These are phyloP conservation scores for Gremmenia infestans DNA, from an alignment of 2,329 filamentous ascomycete genomes.

Conservation along the genomic window DNA sequence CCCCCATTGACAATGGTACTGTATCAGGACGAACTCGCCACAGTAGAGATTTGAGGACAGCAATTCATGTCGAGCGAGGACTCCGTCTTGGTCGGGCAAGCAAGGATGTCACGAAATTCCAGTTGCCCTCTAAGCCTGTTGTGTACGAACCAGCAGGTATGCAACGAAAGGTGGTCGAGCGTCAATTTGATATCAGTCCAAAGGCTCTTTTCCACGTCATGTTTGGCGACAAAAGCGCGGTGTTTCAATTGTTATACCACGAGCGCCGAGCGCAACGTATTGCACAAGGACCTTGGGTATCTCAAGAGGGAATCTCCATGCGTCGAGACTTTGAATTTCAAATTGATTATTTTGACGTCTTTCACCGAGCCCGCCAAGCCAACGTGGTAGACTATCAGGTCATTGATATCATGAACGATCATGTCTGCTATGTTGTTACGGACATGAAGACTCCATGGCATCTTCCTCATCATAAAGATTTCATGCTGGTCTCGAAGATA, in stretches of 20 bases:
- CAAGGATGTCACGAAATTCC: conserved; percentile 56
- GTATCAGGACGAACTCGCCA: conserved; percentile 35
- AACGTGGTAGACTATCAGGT: conserved; percentile 77
- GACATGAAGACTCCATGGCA: conserved; percentile 60
- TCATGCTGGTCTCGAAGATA: conserved; percentile 81
- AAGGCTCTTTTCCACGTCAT: conserved; percentile 95
- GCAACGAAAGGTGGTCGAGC: conserved; percentile 68
- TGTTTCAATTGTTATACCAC: conserved; percentile 87
- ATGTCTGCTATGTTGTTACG: conserved; percentile 62
- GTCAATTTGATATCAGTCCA: conserved; percentile 83
- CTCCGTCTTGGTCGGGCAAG: conserved; percentile 40
- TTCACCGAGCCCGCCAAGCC: conserved; percentile 56
- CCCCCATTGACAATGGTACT: conserved; percentile 55
- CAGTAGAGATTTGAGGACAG: conserved; percentile 48
- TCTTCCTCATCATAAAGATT: conserved; percentile 72
- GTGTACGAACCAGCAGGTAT: conserved; percentile 81
- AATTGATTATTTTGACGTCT: conserved; percentile 60
- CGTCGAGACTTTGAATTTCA: conserved; percentile 77
- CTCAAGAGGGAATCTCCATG: conserved; percentile 64
- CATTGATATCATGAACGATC: conserved; percentile 77
- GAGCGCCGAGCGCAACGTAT: conserved; percentile 76
- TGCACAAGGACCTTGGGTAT: conserved; percentile 79
- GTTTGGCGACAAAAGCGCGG: conserved; percentile 91
- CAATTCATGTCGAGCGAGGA: conserved; percentile 58
- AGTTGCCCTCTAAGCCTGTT: conserved; percentile 75